A percentile compares a stretch with the other conserved stretches of the same genome.
phyloP scores from a whole-genome alignment of 2,329 filamentous ascomycete species.

The Epichloe amarillans region DNA sequence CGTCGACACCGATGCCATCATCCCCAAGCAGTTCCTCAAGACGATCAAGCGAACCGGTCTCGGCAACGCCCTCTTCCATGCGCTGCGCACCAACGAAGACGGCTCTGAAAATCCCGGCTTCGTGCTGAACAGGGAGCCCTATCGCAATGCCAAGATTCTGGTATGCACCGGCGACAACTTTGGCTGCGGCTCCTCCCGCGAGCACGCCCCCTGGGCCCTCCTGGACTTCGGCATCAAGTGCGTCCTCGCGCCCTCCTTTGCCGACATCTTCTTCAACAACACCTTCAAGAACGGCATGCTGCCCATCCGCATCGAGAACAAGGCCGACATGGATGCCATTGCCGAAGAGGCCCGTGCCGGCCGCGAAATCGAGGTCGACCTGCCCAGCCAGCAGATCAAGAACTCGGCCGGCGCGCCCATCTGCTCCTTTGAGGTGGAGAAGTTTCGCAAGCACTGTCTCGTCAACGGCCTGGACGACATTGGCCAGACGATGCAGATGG shows the following conservation, averaged over 20 bases:
- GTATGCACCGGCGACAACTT: conserved; percentile 90
- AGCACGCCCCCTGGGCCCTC: conserved; percentile 94
- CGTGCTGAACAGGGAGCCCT: conserved; percentile 81
- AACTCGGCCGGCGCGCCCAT: conserved; percentile 61
- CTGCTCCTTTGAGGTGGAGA: conserved; percentile 73
- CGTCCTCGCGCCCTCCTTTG: conserved; percentile 72
- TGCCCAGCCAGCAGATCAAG: conserved; percentile 72
- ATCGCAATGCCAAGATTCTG: conserved; percentile 73
- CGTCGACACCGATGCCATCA: conserved; percentile 97
- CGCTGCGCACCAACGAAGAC: conserved; percentile 63
- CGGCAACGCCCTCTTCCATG: conserved; percentile 75
- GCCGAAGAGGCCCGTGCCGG: conserved; percentile 67
- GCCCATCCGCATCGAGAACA: conserved; percentile 62
- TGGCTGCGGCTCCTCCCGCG: conserved; percentile 81
- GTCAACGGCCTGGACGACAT: conserved; percentile 93
- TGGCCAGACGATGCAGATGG: conserved; percentile 82
- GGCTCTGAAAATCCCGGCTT: conserved; percentile 69
- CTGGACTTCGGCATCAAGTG: conserved; percentile 94
- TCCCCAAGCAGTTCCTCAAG: conserved; percentile 98
- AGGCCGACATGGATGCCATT: conserved; percentile 53
- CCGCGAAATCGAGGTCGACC: conserved; percentile 76
- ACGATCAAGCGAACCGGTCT: conserved; percentile 97
- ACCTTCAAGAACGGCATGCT: conserved; percentile 99
- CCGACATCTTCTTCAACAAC: conserved; percentile 93
- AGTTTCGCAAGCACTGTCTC: conserved; percentile 89